Percentiles rank a stretch among this genome's conserved stretches.
Conservation (phyloP, 2,329 filamentous ascomycete species). For the Pestalotiopsis fici region DNA sequence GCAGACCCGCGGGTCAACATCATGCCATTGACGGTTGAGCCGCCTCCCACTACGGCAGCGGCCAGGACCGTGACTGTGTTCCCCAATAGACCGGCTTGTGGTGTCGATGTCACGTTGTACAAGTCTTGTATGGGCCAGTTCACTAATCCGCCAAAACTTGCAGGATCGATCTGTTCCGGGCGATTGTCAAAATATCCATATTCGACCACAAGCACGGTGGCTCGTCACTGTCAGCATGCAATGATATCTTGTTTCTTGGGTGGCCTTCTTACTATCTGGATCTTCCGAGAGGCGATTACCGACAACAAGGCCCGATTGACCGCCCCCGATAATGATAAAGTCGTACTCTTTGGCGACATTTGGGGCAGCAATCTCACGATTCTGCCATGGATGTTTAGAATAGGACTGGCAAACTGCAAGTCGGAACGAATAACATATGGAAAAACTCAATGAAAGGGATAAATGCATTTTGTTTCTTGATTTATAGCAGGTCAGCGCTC, state of each 20-base stretch:
- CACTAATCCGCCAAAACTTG: neutral
- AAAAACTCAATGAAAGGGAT: neutral
- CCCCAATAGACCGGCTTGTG: neutral
- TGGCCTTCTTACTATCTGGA: slow-evolving; percentile 18
- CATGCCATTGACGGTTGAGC: slow-evolving; percentile 6
- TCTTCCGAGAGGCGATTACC: slow-evolving; percentile 27
- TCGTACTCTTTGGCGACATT: slow-evolving; percentile 9
- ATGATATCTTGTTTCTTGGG: too few species aligned
- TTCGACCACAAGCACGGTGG: neutral
- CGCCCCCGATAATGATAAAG: slow-evolving; percentile 26
- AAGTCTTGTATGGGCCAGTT: neutral
- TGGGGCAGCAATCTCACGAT: neutral
- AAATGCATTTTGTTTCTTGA: neutral
- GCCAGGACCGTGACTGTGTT: neutral
- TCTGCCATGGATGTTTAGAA: neutral
- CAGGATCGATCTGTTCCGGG: neutral
- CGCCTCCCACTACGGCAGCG: neutral
- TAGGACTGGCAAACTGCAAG: neutral
- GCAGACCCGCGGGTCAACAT: neutral
- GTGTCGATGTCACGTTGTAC: neutral
- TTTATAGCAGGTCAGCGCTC: neutral
- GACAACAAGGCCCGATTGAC: slow-evolving; percentile 25
- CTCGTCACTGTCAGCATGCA: neutral
- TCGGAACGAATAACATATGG: neutral
- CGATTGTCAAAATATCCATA: neutral